Percentiles rank a stretch among this genome's conserved stretches.
Conservation (phyloP, 768 basidiomycete species). For the Sarcodon aspratus region DNA sequence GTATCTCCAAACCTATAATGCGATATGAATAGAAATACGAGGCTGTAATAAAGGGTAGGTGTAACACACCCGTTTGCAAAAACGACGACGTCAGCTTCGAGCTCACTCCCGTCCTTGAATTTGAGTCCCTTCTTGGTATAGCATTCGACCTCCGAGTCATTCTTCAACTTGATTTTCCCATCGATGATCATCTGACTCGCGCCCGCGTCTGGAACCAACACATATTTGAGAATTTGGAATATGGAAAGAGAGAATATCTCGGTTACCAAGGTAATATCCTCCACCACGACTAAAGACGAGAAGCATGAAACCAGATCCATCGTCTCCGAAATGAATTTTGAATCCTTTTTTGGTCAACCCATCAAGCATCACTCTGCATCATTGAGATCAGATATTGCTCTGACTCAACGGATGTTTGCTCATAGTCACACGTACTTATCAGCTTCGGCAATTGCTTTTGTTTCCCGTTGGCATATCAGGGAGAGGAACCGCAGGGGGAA, state of each 20-base stretch:
- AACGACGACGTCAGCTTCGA: conserved; percentile 43
- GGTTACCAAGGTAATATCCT: conserved; percentile 57
- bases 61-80: conserved; percentile 43
- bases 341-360: conserved; percentile 49
- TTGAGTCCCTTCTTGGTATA: conserved; percentile 32
- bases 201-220: conserved; percentile 33
- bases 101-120: conserved; percentile 35
- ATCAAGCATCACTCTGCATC: conserved; percentile 34
- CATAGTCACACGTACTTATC: conserved; percentile 12
- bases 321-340: conserved; percentile 35
- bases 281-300: conserved; percentile 38
- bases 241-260: neutral
- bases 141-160: conserved; percentile 35
- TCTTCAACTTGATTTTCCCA: conserved; percentile 63
- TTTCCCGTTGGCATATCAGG: conserved; percentile 16
- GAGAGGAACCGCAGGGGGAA: conserved; percentile 28
- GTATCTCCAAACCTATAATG: conserved; percentile 32
- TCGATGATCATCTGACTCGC: conserved; percentile 51
- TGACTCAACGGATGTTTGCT: neutral
- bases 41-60: neutral
- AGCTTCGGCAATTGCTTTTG: conserved; percentile 19
- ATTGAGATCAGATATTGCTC: neutral
- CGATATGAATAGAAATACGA: neutral
- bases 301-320: conserved; percentile 38
- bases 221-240: neutral